Percentiles rank a stretch among this genome's conserved stretches.
phyloP scores from a whole-genome alignment of 441 rosid species.

The Pelargonium hybrid region DNA sequence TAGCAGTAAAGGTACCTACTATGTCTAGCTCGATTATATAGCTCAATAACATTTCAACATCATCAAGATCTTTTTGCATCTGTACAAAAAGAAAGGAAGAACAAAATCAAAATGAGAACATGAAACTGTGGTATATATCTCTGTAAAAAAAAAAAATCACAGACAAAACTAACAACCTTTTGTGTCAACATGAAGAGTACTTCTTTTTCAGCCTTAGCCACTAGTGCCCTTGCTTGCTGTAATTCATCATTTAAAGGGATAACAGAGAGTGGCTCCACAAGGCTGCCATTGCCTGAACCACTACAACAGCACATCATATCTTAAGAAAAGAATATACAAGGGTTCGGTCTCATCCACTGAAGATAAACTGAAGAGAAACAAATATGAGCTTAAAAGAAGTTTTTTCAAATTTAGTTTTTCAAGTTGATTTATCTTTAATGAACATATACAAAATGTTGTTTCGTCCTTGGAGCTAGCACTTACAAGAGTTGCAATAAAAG shows the following conservation, averaged over 20 bases:
- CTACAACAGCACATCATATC: conserved; percentile 41
- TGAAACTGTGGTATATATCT: neutral
- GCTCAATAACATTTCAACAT: conserved; percentile 39
- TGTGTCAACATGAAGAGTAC: conserved; percentile 63
- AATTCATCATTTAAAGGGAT: conserved; percentile 80
- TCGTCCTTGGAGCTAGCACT: neutral
- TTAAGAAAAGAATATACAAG: conserved; percentile 23
- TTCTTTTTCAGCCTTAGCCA: conserved; percentile 70
- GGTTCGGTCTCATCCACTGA: conserved; percentile 12
- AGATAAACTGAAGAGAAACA: conserved; percentile 3
- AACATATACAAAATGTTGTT: neutral
- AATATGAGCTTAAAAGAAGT: neutral
- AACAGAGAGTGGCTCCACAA: conserved; percentile 67
- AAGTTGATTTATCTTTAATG: neutral
- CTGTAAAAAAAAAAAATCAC: neutral
- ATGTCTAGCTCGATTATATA: conserved; percentile 52
- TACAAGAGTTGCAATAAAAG: neutral
- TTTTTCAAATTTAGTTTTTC: neutral
- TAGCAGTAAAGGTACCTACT: conserved; percentile 32
- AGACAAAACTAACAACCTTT: conserved; percentile 41
- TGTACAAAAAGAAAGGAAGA: conserved; percentile 19
- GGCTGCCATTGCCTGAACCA: conserved; percentile 67
- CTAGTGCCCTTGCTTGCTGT: conserved; percentile 59
- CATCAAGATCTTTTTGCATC: conserved; percentile 65
- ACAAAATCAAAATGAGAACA: conserved; percentile 22